Conservation (phyloP, 148 eudicot genomes). For the Suaeda aralocaspica region DNA sequence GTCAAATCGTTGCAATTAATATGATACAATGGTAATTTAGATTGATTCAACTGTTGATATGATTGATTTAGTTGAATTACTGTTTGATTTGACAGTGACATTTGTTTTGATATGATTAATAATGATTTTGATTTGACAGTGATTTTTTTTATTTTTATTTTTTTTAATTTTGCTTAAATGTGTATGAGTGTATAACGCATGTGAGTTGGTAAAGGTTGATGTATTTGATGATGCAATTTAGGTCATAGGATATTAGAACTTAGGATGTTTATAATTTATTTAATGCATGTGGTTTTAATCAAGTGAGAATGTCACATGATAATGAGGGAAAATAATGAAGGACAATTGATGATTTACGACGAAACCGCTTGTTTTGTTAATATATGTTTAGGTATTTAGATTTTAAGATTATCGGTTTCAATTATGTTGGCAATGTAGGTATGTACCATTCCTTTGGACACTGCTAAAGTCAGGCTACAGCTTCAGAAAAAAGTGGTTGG, state of each 20-base stretch:
- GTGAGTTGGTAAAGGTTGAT: background rate
- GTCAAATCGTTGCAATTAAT: too few relatives aligned
- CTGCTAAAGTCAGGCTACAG: constrained; percentile 98
- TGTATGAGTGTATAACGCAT: background rate
- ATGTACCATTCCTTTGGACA: constrained; percentile 91
- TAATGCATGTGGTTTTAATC: background rate
- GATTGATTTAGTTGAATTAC: background rate
- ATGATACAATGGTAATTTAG: background rate
- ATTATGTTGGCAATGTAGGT: constrained; percentile 33
- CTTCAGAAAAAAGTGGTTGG: constrained; percentile 82
- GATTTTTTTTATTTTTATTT: background rate
- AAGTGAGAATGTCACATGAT: background rate
- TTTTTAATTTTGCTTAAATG: background rate
- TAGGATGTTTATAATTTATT: background rate
- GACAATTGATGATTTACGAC: too few relatives aligned
- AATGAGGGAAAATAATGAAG: background rate
- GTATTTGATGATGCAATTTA: background rate
- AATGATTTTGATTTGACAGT: background rate
- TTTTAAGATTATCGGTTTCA: background rate
- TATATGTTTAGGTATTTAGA: background rate
- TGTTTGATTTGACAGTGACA: background rate
- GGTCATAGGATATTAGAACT: background rate
- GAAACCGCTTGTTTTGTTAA: background rate
- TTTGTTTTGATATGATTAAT: background rate
- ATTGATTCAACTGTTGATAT: background rate